A percentile compares a stretch with the other conserved stretches of the same genome.
Conservation (phyloP, 2,329 filamentous ascomycete genomes). For the Beauveria asiatica region DNA sequence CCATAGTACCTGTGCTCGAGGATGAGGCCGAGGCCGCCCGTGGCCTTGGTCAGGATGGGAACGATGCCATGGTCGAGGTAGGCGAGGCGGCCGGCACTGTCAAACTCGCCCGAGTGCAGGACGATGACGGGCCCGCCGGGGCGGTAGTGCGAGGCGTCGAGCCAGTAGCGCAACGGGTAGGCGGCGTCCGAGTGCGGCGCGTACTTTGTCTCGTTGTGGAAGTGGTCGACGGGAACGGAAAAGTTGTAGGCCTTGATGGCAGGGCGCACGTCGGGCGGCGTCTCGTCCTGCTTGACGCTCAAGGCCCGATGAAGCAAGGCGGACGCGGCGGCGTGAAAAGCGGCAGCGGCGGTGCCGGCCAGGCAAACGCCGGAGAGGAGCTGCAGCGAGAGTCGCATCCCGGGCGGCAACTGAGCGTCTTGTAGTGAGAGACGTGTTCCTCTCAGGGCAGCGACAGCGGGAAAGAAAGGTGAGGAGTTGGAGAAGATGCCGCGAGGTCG, state of each 20-base stretch:
- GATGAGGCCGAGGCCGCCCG: conserved; percentile 67
- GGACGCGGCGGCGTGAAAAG: neutral
- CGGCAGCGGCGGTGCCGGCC: conserved; percentile 1
- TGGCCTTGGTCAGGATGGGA: conserved; percentile 59
- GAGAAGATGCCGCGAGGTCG: neutral
- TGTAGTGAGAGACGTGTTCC: neutral
- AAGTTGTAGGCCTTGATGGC: conserved; percentile 20
- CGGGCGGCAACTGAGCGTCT: neutral
- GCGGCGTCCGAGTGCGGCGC: conserved; percentile 62
- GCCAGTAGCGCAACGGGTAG: conserved; percentile 74
- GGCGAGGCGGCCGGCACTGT: conserved; percentile 51
- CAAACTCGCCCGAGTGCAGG: conserved; percentile 63
- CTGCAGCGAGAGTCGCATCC: neutral
- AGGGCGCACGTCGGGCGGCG: neutral
- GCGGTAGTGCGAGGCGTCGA: conserved; percentile 68
- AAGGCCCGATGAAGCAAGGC: neutral
- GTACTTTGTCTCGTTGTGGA: conserved; percentile 70
- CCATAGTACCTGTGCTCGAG: conserved; percentile 88
- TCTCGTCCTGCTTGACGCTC: neutral
- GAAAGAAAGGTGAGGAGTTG: neutral
- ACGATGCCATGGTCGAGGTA: conserved; percentile 74
- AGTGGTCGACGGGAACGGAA: conserved; percentile 62
- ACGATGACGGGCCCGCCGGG: conserved; percentile 75
- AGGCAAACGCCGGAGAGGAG: neutral
- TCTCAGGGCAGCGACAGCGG: neutral